These are phyloP conservation scores for Petunia secreta DNA, from an alignment of 257 asterid species.

Conservation along the genomic window DNA sequence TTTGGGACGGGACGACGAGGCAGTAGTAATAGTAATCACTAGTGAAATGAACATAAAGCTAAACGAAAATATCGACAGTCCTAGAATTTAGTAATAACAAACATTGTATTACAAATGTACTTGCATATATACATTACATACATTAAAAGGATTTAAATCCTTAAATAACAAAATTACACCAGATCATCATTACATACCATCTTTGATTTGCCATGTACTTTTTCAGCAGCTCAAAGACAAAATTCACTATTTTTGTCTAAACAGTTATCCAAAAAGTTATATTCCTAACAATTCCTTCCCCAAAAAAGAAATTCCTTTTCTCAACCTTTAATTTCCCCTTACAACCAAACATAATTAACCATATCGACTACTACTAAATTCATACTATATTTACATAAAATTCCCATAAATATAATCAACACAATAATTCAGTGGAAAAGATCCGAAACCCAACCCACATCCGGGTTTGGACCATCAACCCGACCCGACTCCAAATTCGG, in stretches of 20 bases:
- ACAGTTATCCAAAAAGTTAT: not conserved
- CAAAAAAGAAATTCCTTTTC: not conserved
- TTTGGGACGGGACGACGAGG: no score
- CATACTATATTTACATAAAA: not conserved
- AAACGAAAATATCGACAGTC: no score
- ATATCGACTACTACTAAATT: not conserved
- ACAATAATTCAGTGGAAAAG: constrained; percentile 41
- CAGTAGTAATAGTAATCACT: no score
- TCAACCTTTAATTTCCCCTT: not conserved
- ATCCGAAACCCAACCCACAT: constrained; percentile 78
- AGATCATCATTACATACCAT: no score
- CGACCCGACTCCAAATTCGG: constrained; percentile 23
- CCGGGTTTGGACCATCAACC: constrained; percentile 39
- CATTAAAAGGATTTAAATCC: no score
- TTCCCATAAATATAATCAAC: not conserved
- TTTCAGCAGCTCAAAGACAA: no score
- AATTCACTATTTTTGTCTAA: not conserved
- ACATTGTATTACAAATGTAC: no score
- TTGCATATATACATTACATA: no score
- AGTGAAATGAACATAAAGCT: no score
- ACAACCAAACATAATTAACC: constrained; percentile 10
- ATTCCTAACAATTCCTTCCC: not conserved
- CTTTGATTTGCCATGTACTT: no score
- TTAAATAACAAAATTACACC: no score
- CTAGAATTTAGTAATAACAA: no score